These are phyloP conservation scores for Quercus gilva DNA, from an alignment of 306 rosid genomes.

Conservation along the genomic window DNA sequence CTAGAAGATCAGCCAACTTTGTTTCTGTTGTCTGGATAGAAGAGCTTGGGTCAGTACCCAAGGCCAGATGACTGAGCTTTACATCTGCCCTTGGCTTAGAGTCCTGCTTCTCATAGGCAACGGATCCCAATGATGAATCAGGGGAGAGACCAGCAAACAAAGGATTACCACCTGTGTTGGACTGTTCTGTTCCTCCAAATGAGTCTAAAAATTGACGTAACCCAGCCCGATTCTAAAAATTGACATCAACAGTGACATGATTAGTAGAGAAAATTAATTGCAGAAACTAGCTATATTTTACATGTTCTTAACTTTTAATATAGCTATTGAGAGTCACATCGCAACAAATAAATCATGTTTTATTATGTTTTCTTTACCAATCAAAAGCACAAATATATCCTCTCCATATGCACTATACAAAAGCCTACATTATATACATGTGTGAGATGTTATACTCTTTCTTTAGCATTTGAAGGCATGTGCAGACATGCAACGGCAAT, in stretches of 20 bases:
- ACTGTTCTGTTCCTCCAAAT: slow-evolving; percentile 83
- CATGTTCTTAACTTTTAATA: background rate
- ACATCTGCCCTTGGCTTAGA: slow-evolving; percentile 72
- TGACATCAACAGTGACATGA: slow-evolving; percentile 30
- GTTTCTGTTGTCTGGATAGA: slow-evolving; percentile 73
- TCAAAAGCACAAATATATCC: background rate
- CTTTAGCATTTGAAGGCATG: no score
- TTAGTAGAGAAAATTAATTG: slow-evolving; percentile 12
- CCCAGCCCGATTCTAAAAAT: slow-evolving; percentile 82
- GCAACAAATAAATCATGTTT: background rate
- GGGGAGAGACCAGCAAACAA: slow-evolving; percentile 45
- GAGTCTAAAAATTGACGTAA: slow-evolving; percentile 94
- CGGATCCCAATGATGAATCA: slow-evolving; percentile 44
- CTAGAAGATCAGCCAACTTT: slow-evolving; percentile 94
- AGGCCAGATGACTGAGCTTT: slow-evolving; percentile 87
- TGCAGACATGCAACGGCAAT: no score
- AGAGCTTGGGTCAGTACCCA: slow-evolving; percentile 64
- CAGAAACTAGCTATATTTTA: slow-evolving; percentile 7
- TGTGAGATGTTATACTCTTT: no score
- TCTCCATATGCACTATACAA: background rate
- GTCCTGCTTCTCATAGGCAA: slow-evolving; percentile 68
- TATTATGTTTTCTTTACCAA: background rate
- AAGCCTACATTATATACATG: background rate
- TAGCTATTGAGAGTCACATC: slow-evolving; percentile 3
- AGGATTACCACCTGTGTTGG: slow-evolving; percentile 42